Percentiles rank a stretch among this genome's conserved stretches.
Conservation (phyloP, 768 basidiomycete species). For the Tubosaeta sp. region DNA sequence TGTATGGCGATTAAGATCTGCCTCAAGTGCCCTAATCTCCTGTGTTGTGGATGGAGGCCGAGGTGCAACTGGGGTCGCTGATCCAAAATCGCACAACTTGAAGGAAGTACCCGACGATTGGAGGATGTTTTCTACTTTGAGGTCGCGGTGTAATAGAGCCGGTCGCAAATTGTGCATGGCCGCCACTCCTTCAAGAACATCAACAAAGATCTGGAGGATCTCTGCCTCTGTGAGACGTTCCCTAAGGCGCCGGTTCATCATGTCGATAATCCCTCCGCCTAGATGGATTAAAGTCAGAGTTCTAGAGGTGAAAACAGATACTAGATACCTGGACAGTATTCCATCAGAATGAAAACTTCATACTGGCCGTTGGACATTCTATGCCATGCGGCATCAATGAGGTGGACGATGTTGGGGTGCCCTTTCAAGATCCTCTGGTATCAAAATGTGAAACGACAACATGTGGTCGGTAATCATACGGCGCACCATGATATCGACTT, state of each 20-base stretch:
- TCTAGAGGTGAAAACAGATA: not conserved
- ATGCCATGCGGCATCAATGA: constrained; percentile 93
- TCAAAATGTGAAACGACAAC: constrained; percentile 27
- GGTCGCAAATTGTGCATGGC: constrained; percentile 94
- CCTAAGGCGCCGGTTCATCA: constrained; percentile 96
- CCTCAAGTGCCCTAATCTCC: constrained; percentile 84
- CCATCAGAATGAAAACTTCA: constrained; percentile 99
- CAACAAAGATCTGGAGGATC: constrained; percentile 96
- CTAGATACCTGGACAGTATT: constrained; percentile 80
- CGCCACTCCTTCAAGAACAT: constrained; percentile 95
- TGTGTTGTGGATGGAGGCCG: constrained; percentile 72
- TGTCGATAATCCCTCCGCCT: constrained; percentile 99
- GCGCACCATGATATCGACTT: constrained; percentile 97
- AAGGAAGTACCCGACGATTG: constrained; percentile 79
- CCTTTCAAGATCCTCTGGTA: constrained; percentile 82
- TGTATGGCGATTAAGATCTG: constrained; percentile 91
- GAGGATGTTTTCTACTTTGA: constrained; percentile 98
- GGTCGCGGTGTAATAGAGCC: constrained; percentile 90
- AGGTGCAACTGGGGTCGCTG: constrained; percentile 68
- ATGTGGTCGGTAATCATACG: constrained; percentile 8
- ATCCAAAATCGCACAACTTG: constrained; percentile 98
- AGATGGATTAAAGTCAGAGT: constrained; percentile 9
- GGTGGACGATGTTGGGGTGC: constrained; percentile 92
- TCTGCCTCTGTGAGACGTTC: constrained; percentile 94
- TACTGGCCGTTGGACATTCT: constrained; percentile 77